Conservation (phyloP, 345 rosid genomes). For the Acer saccharum region DNA sequence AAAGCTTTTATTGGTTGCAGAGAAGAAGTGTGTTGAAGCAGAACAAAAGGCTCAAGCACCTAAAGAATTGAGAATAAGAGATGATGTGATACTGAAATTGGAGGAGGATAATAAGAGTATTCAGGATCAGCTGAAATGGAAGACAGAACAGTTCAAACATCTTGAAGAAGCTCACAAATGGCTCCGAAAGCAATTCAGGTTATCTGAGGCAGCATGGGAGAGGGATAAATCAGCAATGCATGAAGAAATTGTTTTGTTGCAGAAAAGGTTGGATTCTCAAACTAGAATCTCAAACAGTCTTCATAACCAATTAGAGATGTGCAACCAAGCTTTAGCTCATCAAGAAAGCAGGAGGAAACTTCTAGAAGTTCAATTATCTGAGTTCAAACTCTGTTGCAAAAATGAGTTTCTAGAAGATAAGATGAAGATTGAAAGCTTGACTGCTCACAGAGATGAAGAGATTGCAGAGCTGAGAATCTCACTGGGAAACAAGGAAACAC, state of each 20-base stretch:
- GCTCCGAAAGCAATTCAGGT: slow-evolving; percentile 5
- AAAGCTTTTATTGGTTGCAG: not conserved
- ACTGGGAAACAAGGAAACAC: not conserved
- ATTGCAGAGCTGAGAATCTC: slow-evolving; percentile 7
- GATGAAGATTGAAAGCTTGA: not conserved
- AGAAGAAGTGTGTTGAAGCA: slow-evolving; percentile 11
- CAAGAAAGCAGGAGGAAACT: not conserved
- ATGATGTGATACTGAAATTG: slow-evolving; percentile 13
- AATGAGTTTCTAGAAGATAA: not conserved
- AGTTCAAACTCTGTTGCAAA: not conserved
- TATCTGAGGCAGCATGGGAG: slow-evolving; percentile 4
- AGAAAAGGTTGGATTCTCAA: slow-evolving; percentile 10
- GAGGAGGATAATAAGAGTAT: slow-evolving; percentile 13
- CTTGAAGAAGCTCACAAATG: slow-evolving; percentile 15
- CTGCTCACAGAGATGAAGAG: slow-evolving; percentile 2
- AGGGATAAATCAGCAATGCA: not conserved
- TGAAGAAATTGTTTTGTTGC: slow-evolving; percentile 6
- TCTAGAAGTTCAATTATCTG: not conserved
- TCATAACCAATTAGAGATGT: not conserved
- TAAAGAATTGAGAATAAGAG: slow-evolving; percentile 3
- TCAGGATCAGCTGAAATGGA: slow-evolving; percentile 18
- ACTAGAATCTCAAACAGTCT: not conserved
- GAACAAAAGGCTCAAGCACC: not conserved
- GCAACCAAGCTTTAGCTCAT: not conserved
- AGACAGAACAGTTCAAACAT: slow-evolving; percentile 8